Percentiles rank a stretch among this genome's conserved stretches.
Conservation (phyloP, 2,329 filamentous ascomycete genomes). For the Juglanconis juglandina region DNA sequence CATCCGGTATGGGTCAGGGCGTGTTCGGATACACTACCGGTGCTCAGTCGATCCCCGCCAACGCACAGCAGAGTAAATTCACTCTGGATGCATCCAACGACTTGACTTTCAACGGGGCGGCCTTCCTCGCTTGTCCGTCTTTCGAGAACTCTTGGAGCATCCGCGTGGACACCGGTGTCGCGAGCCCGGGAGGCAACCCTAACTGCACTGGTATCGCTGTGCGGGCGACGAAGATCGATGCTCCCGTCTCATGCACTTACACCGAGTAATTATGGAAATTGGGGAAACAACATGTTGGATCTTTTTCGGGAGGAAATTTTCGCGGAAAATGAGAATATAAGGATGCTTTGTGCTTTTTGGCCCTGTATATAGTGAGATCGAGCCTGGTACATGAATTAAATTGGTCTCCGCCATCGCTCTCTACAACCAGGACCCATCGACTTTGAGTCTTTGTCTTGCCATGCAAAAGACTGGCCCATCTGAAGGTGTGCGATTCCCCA, state of each 20-base stretch:
- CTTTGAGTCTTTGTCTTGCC: no score
- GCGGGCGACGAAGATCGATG: constrained; percentile 18
- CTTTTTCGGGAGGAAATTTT: no score
- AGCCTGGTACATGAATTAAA: background rate
- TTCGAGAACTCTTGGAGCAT: constrained; percentile 40
- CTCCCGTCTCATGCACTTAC: background rate
- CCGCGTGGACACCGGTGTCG: constrained; percentile 31
- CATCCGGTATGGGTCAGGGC: constrained; percentile 58
- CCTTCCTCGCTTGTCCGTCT: constrained; percentile 52
- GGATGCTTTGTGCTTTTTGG: background rate
- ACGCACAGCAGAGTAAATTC: constrained; percentile 47
- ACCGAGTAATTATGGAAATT: background rate
- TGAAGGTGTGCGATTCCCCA: no score
- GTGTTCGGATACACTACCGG: constrained; percentile 50
- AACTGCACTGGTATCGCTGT: constrained; percentile 35
- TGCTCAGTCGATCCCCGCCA: constrained; percentile 33
- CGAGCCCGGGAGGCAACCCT: constrained; percentile 33
- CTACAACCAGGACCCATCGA: no score
- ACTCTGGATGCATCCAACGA: constrained; percentile 38
- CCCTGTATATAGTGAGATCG: background rate
- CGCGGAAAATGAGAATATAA: background rate
- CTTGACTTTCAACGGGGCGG: constrained; percentile 42
- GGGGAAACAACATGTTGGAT: background rate
- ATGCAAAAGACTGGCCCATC: no score
- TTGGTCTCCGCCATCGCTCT: no score